phyloP scores from a whole-genome alignment of 176 grass and related monocot genomes.

The Aegilops tauschii region DNA sequence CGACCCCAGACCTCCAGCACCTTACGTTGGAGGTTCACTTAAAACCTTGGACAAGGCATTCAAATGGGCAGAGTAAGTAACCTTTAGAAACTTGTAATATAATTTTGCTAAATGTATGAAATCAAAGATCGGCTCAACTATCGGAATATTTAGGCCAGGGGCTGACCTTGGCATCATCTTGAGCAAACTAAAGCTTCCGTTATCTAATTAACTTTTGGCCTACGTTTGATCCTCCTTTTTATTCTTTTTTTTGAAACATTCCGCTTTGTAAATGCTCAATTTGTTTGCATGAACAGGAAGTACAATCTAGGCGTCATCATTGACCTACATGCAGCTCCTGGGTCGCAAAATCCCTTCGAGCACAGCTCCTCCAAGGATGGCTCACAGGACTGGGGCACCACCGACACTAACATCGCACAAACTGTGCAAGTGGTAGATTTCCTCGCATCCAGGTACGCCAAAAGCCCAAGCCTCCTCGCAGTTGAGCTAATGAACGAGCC shows the following conservation, averaged over 20 bases:
- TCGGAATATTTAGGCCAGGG: too few relatives aligned
- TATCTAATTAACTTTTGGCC: background rate
- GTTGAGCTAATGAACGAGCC: slow-evolving; percentile 82
- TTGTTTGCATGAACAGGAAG: background rate
- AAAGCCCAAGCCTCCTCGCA: slow-evolving; percentile 42
- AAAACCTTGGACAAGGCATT: slow-evolving; percentile 47
- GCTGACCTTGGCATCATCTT: background rate
- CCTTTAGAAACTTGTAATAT: background rate
- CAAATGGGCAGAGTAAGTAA: slow-evolving; percentile 51
- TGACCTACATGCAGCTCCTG: slow-evolving; percentile 43
- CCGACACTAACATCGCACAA: slow-evolving; percentile 22
- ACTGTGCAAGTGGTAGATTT: slow-evolving; percentile 48
- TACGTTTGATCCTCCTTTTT: too few relatives aligned
- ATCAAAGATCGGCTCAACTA: too few relatives aligned
- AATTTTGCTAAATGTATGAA: too few relatives aligned
- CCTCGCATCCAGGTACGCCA: slow-evolving; percentile 51
- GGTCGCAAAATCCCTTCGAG: slow-evolving; percentile 47
- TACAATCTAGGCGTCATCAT: slow-evolving; percentile 47
- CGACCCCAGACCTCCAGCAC: slow-evolving; percentile 41
- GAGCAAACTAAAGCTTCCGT: background rate
- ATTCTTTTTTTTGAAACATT: too few relatives aligned
- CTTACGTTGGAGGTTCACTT: slow-evolving; percentile 57
- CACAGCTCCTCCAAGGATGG: slow-evolving; percentile 47
- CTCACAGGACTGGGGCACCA: slow-evolving; percentile 32
- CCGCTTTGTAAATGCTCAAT: background rate